Evolutionary conservation across 2,329 filamentous ascomycete genomes (phyloP), one percentile per base, ranked within the genome.

Genomic region (Dactylella cylindrospora): DNA sequence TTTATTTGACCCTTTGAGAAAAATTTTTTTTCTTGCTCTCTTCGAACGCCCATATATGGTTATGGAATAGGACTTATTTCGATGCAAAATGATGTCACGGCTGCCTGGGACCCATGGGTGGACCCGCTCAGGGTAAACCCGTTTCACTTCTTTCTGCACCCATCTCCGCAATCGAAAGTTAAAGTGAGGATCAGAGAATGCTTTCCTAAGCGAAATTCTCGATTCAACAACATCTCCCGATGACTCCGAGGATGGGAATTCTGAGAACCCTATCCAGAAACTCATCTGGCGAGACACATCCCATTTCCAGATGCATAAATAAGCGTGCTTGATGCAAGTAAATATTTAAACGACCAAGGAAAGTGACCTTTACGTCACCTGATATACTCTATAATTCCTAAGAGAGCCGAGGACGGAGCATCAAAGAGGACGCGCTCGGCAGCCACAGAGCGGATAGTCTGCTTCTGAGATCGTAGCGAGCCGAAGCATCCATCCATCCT

Each of bases 41-140:
- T 13, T 25, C 36, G 20, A 9, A 12, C 12, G 12, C 26, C 15
- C 15, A 19, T 9, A 23, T 40, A 15, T 40, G 5, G 35, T 5
- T 23, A 20, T 12, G 36, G n/a, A n/a, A n/a, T n/a, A n/a, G n/a
- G n/a, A n/a, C n/a, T n/a, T n/a, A n/a, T n/a, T n/a, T n/a, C n/a
- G n/a, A 5, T 62, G 55, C 47, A 41, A 3, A 3, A 43, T 62
- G 57, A 62, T 62, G 49, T 62, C 57, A 62, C 33, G 29, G 50
- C 28, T 19, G 28, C 22, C 33, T 31, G 28, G 43, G 57, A 44
- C 38, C 36, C 52, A 31, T 32, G 40, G 31, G 6, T 36, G 20
- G 44, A 28, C 38, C 15, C 13, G 23, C 29, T 15, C 45, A 36
- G 29, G 35, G 36, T 47, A 43, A 41, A 47, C 49, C 49, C 39